phyloP scores from a whole-genome alignment of 108 stramenopile species.

The Cyclotella atomus region DNA sequence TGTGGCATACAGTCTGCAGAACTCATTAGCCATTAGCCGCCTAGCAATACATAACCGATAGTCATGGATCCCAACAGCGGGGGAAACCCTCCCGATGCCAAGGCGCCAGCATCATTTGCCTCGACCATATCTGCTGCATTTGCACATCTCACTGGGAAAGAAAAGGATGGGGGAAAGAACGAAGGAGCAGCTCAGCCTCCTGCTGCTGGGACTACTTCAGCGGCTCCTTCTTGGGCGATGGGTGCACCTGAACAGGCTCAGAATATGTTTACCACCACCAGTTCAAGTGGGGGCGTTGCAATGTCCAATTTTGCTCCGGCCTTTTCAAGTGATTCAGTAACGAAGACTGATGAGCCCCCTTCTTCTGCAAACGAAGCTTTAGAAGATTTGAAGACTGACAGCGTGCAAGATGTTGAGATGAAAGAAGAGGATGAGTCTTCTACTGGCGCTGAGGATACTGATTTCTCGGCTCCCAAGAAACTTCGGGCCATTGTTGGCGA shows the following conservation, averaged over 20 bases:
- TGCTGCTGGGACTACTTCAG: not conserved
- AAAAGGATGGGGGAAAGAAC: not conserved
- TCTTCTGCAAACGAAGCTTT: not conserved
- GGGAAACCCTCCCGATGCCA: too few species aligned
- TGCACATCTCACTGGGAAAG: not conserved
- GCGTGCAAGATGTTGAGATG: not conserved
- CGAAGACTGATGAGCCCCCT: too few species aligned
- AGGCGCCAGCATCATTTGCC: not conserved
- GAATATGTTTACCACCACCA: too few species aligned
- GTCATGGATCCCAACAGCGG: too few species aligned
- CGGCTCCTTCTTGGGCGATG: not conserved
- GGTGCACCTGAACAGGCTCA: not conserved
- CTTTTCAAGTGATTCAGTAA: too few species aligned
- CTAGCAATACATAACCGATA: too few species aligned
- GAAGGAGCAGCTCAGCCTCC: not conserved
- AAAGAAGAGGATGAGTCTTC: not conserved
- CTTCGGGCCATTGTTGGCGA: constrained; percentile 9
- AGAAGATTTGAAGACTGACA: not conserved
- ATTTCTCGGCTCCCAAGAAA: not conserved
- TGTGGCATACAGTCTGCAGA: too few species aligned
- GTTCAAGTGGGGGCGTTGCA: too few species aligned
- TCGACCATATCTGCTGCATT: not conserved
- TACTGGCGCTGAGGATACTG: not conserved
- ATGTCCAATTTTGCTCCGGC: too few species aligned
- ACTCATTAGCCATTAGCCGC: too few species aligned